phyloP scores from a whole-genome alignment of 139 green algal species.

The Nannochloris sp. region DNA sequence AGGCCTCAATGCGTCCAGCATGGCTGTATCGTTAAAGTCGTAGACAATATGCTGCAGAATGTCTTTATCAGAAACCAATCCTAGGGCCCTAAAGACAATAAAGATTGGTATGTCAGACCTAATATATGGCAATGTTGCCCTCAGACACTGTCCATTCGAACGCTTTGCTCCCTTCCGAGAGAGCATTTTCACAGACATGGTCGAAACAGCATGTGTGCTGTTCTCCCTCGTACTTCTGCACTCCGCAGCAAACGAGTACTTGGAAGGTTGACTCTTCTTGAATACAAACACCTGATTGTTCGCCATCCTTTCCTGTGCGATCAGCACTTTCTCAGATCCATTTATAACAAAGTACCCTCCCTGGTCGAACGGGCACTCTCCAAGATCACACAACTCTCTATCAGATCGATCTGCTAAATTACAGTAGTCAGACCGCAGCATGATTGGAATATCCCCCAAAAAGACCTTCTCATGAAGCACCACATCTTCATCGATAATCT shows the following conservation, averaged over 20 bases:
- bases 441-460: constrained; percentile 96
- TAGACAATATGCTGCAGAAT: constrained; percentile 89
- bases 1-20: constrained; percentile 88
- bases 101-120: constrained; percentile 77
- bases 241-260: constrained; percentile 83
- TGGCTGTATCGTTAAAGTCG: constrained; percentile 72
- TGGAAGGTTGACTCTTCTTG: constrained; percentile 86
- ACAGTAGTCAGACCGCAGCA: constrained; percentile 92
- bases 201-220: constrained; percentile 62
- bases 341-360: constrained; percentile 99
- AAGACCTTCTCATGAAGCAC: constrained; percentile 71
- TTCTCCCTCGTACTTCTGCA: constrained; percentile 79
- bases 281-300: constrained; percentile 99
- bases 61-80: constrained; percentile 70
- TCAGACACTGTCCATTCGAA: constrained; percentile 44
- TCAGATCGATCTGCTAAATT: constrained; percentile 66
- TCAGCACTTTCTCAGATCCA: constrained; percentile 97
- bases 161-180: constrained; percentile 36
- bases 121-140: constrained; percentile 65
- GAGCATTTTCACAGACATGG: constrained; percentile 83
- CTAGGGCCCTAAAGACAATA: constrained; percentile 81
- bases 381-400: constrained; percentile 77
- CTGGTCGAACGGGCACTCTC: constrained; percentile 94
- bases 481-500: constrained; percentile 40
- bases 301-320: constrained; percentile 93